phyloP scores from a whole-genome alignment of 1,284 basidiomycete genomes.

The Leccinum griseonigrum region DNA sequence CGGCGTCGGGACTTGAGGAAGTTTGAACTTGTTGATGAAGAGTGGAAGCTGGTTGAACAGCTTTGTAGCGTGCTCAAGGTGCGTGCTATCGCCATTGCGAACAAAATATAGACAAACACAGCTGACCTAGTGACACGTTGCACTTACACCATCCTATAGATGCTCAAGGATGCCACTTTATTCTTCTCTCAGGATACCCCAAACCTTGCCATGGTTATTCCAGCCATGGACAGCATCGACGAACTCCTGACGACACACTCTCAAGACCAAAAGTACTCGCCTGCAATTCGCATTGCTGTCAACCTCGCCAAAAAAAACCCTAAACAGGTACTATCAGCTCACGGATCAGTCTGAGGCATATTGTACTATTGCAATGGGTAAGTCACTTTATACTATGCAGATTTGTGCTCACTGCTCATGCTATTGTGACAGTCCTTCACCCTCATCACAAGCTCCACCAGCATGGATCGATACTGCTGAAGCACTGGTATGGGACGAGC shows the following conservation, averaged over 20 bases:
- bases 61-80: not conserved
- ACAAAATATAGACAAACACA: no score
- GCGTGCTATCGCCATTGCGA: not conserved
- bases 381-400: not conserved
- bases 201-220: conserved; percentile 28
- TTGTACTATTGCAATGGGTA: conserved; percentile 11
- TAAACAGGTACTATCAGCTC: conserved; percentile 30
- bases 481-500: not conserved
- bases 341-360: conserved; percentile 24
- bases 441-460: conserved; percentile 20
- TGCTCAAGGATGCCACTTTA: conserved; percentile 27
- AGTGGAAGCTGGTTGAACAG: not conserved
- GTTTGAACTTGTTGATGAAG: conserved; percentile 12
- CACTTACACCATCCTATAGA: conserved; percentile 6
- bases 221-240: conserved; percentile 30
- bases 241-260: conserved; percentile 11
- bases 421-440: conserved; percentile 18
- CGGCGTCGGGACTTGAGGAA: conserved; percentile 1
- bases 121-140: not conserved
- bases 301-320: conserved; percentile 19
- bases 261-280: conserved; percentile 9
- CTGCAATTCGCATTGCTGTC: conserved; percentile 16
- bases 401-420: no score
- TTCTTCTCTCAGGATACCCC: conserved; percentile 25
- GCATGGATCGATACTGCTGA: conserved; percentile 21